Percentiles rank a stretch among this genome's conserved stretches.
These are phyloP conservation scores for Beauveria pseudobassiana DNA, from an alignment of 2,329 filamentous ascomycete species.

Conservation along the genomic window DNA sequence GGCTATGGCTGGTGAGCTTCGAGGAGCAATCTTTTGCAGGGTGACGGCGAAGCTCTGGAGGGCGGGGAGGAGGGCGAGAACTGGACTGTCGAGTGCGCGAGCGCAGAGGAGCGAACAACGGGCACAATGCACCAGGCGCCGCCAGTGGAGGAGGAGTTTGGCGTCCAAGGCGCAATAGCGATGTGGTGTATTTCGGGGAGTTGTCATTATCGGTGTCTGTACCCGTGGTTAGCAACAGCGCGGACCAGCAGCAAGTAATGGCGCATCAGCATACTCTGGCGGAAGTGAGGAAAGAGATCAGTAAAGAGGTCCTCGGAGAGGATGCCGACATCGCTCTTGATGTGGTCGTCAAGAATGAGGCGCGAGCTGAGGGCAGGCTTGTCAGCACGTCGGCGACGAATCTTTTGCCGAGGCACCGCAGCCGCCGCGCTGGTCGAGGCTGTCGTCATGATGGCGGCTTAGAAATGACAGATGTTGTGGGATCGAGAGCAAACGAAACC, in stretches of 20 bases:
- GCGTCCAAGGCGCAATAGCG: conserved; percentile 67
- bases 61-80: conserved; percentile 64
- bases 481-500: background rate
- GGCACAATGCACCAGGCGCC: conserved; percentile 81
- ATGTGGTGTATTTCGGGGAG: conserved; percentile 50
- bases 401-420: conserved; percentile 30
- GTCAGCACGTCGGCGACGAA: conserved; percentile 53
- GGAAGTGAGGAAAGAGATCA: conserved; percentile 65
- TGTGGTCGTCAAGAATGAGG: conserved; percentile 74
- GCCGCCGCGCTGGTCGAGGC: conserved; percentile 19
- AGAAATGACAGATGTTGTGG: conserved; percentile 4
- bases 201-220: conserved; percentile 27
- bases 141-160: conserved; percentile 49
- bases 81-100: conserved; percentile 71
- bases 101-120: conserved; percentile 54
- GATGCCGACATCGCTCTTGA: conserved; percentile 78
- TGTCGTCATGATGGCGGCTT: conserved; percentile 13
- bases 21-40: conserved; percentile 66
- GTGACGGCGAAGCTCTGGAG: conserved; percentile 73
- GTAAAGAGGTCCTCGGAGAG: conserved; percentile 79
- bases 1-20: conserved; percentile 63
- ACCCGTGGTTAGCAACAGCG: background rate
- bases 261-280: conserved; percentile 37
- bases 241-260: background rate
- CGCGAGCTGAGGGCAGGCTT: conserved; percentile 72